Percentiles rank a stretch among this genome's conserved stretches.
Evolutionary conservation across 2,329 filamentous ascomycete species (phyloP).

Genomic region (Pseudogymnoascus pannorum): DNA sequence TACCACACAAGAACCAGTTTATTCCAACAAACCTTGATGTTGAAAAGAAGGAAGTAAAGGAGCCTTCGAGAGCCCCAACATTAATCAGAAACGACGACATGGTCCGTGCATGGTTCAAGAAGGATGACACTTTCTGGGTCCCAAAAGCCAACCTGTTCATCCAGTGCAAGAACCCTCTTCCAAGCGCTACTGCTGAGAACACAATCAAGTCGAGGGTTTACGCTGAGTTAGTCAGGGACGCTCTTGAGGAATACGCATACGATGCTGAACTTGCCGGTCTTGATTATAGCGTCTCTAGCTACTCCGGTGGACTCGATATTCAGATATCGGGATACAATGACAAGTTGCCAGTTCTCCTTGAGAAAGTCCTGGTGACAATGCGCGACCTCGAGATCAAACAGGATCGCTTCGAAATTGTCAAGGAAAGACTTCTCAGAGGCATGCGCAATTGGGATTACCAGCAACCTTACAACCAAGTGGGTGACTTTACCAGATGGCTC

Average conservation of each 20-base stretch:
- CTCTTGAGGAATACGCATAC: constrained; percentile 87
- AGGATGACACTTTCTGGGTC: constrained; percentile 97
- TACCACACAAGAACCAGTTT: constrained; percentile 92
- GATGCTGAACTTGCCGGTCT: constrained; percentile 90
- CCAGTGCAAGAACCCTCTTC: constrained; percentile 69
- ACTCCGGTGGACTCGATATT: constrained; percentile 66
- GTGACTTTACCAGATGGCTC: constrained; percentile 74
- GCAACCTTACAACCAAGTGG: constrained; percentile 83
- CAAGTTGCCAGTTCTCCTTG: constrained; percentile 82
- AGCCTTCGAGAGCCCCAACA: constrained; percentile 65
- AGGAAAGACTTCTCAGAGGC: constrained; percentile 69
- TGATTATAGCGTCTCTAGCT: constrained; percentile 69
- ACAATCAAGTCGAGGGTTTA: constrained; percentile 73
- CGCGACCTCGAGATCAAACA: constrained; percentile 74
- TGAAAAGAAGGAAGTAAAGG: constrained; percentile 82
- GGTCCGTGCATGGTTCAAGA: constrained; percentile 91
- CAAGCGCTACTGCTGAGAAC: constrained; percentile 72
- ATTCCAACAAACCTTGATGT: constrained; percentile 90
- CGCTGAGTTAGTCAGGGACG: constrained; percentile 79
- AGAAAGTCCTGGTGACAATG: constrained; percentile 81
- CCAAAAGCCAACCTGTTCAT: constrained; percentile 85
- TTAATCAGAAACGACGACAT: constrained; percentile 78
- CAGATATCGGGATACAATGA: constrained; percentile 90
- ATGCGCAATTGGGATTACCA: constrained; percentile 84
- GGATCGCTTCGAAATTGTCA: constrained; percentile 87